Conservation (phyloP, 345 rosid genomes). For the Hirschfeldia incana region DNA sequence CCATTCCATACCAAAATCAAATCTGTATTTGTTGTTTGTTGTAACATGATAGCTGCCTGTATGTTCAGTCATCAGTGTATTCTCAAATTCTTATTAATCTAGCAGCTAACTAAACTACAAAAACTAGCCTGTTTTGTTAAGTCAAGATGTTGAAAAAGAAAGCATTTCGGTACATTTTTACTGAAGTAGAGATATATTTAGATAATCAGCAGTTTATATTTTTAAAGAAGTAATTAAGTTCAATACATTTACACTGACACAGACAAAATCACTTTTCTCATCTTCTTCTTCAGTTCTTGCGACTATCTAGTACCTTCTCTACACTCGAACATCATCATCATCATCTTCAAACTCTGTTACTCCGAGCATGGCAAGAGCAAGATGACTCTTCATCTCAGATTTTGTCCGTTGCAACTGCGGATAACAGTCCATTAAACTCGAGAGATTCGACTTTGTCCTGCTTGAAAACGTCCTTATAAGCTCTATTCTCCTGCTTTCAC, state of each 20-base stretch:
- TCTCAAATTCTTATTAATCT: too few relatives aligned
- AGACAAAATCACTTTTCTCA: neutral
- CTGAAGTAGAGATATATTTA: too few relatives aligned
- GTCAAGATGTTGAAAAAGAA: too few relatives aligned
- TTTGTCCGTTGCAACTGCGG: slow-evolving; percentile 61
- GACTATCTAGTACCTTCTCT: slow-evolving; percentile 27
- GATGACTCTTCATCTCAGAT: slow-evolving; percentile 80
- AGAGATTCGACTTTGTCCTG: slow-evolving; percentile 51
- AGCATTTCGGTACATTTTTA: too few relatives aligned
- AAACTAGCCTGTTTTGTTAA: too few relatives aligned
- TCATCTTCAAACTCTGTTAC: slow-evolving; percentile 67
- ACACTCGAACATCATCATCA: slow-evolving; percentile 20
- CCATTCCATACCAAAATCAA: too few relatives aligned
- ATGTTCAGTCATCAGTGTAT: too few relatives aligned
- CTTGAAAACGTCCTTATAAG: slow-evolving; percentile 37
- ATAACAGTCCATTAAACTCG: slow-evolving; percentile 65
- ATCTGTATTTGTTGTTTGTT: too few relatives aligned
- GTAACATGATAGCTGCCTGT: too few relatives aligned
- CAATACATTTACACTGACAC: neutral
- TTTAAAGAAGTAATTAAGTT: neutral
- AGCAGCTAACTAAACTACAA: too few relatives aligned
- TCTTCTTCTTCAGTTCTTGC: neutral
- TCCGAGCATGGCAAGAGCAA: slow-evolving; percentile 89
- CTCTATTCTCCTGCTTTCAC: slow-evolving; percentile 33
- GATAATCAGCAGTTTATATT: too few relatives aligned